Evolutionary conservation across 2,329 filamentous ascomycete species (phyloP).

Genomic region (Sporothrix brunneoviolacea): DNA sequence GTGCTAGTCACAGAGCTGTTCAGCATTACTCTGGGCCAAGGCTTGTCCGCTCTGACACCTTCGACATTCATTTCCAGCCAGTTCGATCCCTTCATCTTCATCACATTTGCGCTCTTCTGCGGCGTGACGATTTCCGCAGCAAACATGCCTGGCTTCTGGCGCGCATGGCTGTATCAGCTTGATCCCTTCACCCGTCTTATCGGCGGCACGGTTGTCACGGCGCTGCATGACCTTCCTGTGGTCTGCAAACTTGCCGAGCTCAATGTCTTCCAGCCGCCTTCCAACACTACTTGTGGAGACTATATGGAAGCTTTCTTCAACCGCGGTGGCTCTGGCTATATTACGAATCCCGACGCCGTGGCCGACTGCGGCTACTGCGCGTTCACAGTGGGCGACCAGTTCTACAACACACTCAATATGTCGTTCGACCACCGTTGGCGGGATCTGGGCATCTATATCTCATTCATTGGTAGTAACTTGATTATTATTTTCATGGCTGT

Average conservation of each 20-base stretch:
- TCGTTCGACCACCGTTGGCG: slow-evolving; percentile 66
- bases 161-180: slow-evolving; percentile 73
- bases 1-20: slow-evolving; percentile 79
- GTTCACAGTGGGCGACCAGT: slow-evolving; percentile 72
- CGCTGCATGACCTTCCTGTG: slow-evolving; percentile 60
- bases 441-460: slow-evolving; percentile 70
- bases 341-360: slow-evolving; percentile 57
- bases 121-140: slow-evolving; percentile 75
- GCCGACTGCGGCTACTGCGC: slow-evolving; percentile 73
- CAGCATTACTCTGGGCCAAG: slow-evolving; percentile 71
- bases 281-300: slow-evolving; percentile 60
- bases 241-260: slow-evolving; percentile 55
- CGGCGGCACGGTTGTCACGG: slow-evolving; percentile 71
- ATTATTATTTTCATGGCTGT: slow-evolving; percentile 51
- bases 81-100: slow-evolving; percentile 75
- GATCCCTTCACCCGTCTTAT: slow-evolving; percentile 80
- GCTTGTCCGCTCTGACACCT: slow-evolving; percentile 69
- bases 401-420: slow-evolving; percentile 62
- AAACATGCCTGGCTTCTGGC: slow-evolving; percentile 74
- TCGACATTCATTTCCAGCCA: slow-evolving; percentile 72
- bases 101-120: slow-evolving; percentile 79
- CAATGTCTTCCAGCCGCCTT: slow-evolving; percentile 61
- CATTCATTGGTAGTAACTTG: slow-evolving; percentile 72
- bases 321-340: slow-evolving; percentile 62
- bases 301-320: slow-evolving; percentile 71